phyloP scores from a whole-genome alignment of 805 yeast genomes.

The Isabelozyma heimii region DNA sequence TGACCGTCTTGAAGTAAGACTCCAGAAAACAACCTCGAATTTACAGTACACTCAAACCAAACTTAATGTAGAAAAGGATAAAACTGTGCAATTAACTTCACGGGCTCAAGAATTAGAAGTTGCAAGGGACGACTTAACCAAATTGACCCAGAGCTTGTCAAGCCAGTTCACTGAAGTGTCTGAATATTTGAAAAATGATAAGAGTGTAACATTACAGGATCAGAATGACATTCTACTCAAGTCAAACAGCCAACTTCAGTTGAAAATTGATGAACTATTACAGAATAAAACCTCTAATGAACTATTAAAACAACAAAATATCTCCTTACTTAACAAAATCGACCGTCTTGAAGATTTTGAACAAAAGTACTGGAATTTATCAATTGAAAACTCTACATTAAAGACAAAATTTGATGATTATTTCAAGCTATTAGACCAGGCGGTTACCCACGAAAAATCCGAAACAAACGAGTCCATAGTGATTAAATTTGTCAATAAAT shows the following conservation, averaged over 20 bases:
- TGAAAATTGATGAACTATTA: conserved; percentile 48
- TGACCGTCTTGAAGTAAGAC: conserved; percentile 15
- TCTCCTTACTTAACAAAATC: conserved; percentile 38
- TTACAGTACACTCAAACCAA: conserved; percentile 36
- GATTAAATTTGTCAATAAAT: conserved; percentile 36
- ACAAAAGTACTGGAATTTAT: conserved; percentile 44
- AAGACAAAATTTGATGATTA: conserved; percentile 45
- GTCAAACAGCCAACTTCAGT: conserved; percentile 49
- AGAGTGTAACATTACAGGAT: conserved; percentile 15
- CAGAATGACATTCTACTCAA: conserved; percentile 43
- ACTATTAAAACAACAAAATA: conserved; percentile 55
- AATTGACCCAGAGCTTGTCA: conserved; percentile 28
- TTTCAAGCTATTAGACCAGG: conserved; percentile 42
- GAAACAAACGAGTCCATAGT: conserved; percentile 18
- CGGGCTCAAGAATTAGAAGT: conserved; percentile 28
- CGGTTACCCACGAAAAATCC: conserved; percentile 14
- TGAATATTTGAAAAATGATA: conserved; percentile 2
- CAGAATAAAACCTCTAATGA: conserved; percentile 49
- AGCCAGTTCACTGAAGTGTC: conserved; percentile 16
- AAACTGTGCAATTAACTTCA: conserved; percentile 37
- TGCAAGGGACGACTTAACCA: conserved; percentile 12
- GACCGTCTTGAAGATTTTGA: conserved; percentile 38
- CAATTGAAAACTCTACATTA: conserved; percentile 48
- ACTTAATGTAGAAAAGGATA: conserved; percentile 28
- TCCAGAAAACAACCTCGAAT: conserved; percentile 18